Conservation (phyloP, 2,329 filamentous ascomycete species). For the Pseudocercospora cruenta region DNA sequence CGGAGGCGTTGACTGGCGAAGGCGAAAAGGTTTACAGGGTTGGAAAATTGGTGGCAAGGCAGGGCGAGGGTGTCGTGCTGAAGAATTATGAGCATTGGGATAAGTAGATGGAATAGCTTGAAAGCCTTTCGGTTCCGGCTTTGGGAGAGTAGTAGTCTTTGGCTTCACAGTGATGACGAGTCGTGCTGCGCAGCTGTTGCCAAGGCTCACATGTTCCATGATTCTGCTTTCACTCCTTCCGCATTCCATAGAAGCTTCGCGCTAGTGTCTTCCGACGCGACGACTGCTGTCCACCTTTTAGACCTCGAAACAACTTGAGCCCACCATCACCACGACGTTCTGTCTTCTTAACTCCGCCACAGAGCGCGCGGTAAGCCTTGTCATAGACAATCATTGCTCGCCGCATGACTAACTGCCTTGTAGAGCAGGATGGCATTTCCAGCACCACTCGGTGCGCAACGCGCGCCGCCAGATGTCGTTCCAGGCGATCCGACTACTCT, state of each 20-base stretch:
- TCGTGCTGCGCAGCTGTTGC: neutral
- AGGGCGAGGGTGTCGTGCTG: constrained; percentile 63
- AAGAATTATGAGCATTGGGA: constrained; percentile 56
- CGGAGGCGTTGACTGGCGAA: constrained; percentile 61
- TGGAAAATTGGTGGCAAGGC: constrained; percentile 68
- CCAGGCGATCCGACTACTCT: neutral
- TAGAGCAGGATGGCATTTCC: neutral
- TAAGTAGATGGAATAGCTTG: neutral
- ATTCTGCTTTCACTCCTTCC: neutral
- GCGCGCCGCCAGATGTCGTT: neutral
- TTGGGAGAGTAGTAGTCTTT: neutral
- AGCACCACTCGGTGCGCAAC: neutral
- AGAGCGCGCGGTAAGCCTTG: neutral
- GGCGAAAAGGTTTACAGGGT: constrained; percentile 80
- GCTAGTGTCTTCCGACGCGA: neutral
- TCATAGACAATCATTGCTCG: neutral
- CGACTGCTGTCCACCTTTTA: neutral
- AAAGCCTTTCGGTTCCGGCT: neutral
- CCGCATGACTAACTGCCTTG: neutral
- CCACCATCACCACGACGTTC: no score
- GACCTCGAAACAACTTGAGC: no score
- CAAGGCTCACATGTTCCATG: neutral
- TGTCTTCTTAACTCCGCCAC: neutral
- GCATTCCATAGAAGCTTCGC: neutral
- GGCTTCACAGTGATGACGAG: neutral